Evolutionary conservation across 1,139 yeast genomes (phyloP).

Genomic region (Yarrowia galli): DNA sequence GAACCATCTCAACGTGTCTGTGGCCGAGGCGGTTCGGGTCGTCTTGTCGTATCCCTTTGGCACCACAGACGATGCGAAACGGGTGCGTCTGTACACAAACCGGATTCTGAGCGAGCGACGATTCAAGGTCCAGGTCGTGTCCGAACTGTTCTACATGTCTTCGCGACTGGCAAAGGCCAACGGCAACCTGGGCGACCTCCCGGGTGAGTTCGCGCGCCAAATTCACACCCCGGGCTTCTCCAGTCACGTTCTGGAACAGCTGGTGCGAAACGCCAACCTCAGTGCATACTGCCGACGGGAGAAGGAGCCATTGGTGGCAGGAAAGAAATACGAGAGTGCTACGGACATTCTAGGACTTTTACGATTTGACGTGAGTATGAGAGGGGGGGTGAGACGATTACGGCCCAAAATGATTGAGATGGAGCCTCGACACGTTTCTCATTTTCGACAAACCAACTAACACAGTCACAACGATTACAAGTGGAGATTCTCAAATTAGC

Average conservation of each 20-base stretch:
- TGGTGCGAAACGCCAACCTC: constrained; percentile 12
- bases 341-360: constrained; percentile 12
- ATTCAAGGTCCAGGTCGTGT: constrained; percentile 22
- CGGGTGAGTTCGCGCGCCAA: constrained; percentile 8
- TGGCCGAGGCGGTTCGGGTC: constrained; percentile 14
- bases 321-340: constrained; percentile 17
- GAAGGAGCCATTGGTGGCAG: constrained; percentile 24
- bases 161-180: background rate
- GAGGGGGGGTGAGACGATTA: background rate
- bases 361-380: constrained; percentile 23
- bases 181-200: background rate
- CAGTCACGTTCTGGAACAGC: constrained; percentile 10
- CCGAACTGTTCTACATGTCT: constrained; percentile 8
- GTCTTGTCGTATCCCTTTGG: constrained; percentile 28
- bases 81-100: constrained; percentile 11
- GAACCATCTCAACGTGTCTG: constrained; percentile 25
- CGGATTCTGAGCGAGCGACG: constrained; percentile 27
- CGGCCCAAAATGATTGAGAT: no score
- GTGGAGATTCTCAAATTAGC: constrained; percentile 28
- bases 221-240: constrained; percentile 10
- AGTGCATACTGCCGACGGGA: constrained; percentile 7
- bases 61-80: constrained; percentile 8
- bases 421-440: no score
- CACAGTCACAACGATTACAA: constrained; percentile 46
- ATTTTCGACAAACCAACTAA: no score